A percentile compares a stretch with the other conserved stretches of the same genome.
Conservation (phyloP, 257 asterid genomes). For the Solanum neorickii region DNA sequence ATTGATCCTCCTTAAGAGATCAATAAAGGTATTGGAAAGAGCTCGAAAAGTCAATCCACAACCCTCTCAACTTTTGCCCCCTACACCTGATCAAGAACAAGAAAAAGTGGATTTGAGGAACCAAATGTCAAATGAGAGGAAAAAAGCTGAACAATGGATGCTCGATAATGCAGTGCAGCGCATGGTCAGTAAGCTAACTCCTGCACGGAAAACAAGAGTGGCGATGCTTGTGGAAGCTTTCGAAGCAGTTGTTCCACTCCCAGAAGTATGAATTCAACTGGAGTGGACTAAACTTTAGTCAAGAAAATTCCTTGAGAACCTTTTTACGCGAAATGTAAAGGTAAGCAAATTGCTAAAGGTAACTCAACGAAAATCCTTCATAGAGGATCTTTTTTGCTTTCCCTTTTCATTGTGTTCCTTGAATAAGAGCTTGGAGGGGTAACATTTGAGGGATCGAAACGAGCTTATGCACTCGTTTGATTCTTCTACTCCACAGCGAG, state of each 20-base stretch:
- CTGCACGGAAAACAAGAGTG: conserved; percentile 68
- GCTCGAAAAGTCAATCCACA: conserved; percentile 29
- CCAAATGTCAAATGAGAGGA: conserved; percentile 67
- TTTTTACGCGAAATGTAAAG: not conserved
- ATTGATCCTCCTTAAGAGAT: conserved; percentile 56
- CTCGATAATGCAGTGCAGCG: conserved; percentile 82
- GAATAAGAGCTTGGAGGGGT: not conserved
- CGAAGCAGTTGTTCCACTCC: conserved; percentile 93
- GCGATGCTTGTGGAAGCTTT: conserved; percentile 96
- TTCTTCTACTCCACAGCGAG: not conserved
- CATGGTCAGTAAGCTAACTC: conserved; percentile 59
- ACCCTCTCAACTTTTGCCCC: conserved; percentile 7
- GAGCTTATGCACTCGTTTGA: not conserved
- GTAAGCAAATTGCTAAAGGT: not conserved
- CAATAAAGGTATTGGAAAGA: conserved; percentile 67
- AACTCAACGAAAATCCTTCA: not conserved
- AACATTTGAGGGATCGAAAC: not conserved
- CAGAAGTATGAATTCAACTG: conserved; percentile 25
- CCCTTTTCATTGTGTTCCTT: not conserved
- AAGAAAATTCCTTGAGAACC: not conserved
- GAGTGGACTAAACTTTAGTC: not conserved
- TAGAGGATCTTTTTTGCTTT: not conserved
- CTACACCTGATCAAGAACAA: conserved; percentile 12
- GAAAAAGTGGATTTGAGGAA: conserved; percentile 52
- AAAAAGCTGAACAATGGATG: conserved; percentile 95